phyloP scores from a whole-genome alignment of 1,284 basidiomycete genomes.

The Coniferiporia sulphurascens region DNA sequence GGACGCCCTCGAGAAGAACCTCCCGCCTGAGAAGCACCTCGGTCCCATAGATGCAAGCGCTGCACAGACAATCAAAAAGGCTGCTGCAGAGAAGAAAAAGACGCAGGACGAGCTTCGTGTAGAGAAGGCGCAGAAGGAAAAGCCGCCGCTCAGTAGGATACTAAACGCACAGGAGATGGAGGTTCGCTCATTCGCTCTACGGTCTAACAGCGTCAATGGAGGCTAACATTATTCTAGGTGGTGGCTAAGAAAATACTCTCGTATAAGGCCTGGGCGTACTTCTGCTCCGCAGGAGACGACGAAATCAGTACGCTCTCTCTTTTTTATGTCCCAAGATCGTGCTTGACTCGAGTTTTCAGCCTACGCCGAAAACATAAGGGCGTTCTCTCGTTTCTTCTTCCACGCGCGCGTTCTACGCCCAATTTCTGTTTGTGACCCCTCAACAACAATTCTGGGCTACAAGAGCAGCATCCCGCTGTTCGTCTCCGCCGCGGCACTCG shows the following conservation, averaged over 20 bases:
- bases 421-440: slow-evolving; percentile 66
- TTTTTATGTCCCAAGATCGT: slow-evolving; percentile 15
- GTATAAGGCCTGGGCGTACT: slow-evolving; percentile 76
- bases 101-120: slow-evolving; percentile 71
- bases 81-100: slow-evolving; percentile 40
- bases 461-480: slow-evolving; percentile 77
- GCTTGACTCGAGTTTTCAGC: slow-evolving; percentile 35
- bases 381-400: slow-evolving; percentile 81
- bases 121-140: slow-evolving; percentile 53
- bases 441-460: slow-evolving; percentile 73
- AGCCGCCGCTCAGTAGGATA: slow-evolving; percentile 63
- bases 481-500: slow-evolving; percentile 82
- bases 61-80: slow-evolving; percentile 36
- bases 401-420: slow-evolving; percentile 73
- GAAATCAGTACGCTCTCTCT: slow-evolving; percentile 54
- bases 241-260: slow-evolving; percentile 63
- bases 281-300: slow-evolving; percentile 79
- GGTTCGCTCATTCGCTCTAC: slow-evolving; percentile 32
- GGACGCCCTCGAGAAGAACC: slow-evolving; percentile 63
- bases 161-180: slow-evolving; percentile 76
- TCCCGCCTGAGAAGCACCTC: slow-evolving; percentile 64
- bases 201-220: neutral
- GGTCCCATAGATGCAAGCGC: slow-evolving; percentile 61
- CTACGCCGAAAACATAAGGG: slow-evolving; percentile 59
- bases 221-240: slow-evolving; percentile 32